phyloP scores from a whole-genome alignment of 257 asterid species.

The Anisodus acutangulus region DNA sequence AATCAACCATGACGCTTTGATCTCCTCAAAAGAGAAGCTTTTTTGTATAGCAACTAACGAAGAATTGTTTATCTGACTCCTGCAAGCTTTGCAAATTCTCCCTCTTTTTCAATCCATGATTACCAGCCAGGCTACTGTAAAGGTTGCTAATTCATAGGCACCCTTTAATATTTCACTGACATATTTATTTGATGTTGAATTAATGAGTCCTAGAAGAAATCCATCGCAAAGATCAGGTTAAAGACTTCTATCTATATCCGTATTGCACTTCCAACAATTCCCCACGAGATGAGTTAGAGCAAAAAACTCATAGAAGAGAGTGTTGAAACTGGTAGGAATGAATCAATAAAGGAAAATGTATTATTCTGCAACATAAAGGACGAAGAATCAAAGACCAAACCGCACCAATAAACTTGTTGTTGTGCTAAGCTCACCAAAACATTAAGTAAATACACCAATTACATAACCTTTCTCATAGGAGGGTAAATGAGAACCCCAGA shows the following conservation, averaged over 20 bases:
- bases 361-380: background rate
- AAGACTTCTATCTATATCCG: background rate
- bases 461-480: background rate
- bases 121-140: constrained; percentile 12
- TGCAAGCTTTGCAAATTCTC: constrained; percentile 14
- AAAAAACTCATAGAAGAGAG: constrained; percentile 16
- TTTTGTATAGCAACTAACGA: background rate
- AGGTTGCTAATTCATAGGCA: constrained; percentile 3
- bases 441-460: background rate
- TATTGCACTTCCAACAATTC: background rate
- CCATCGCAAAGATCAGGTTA: background rate
- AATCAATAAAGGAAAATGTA: background rate
- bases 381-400: background rate
- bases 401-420: background rate
- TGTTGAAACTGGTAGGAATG: constrained; percentile 12
- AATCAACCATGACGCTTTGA: background rate
- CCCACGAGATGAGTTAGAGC: background rate
- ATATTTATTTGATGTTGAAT: background rate
- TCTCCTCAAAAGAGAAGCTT: constrained; percentile 18
- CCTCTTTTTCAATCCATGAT: background rate
- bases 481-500: constrained; percentile 16
- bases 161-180: background rate
- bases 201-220: constrained; percentile 8
- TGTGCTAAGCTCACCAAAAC: constrained; percentile 22
- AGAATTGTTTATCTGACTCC: background rate